Base-by-base conservation (phyloP, 2,329 filamentous ascomycete genomes). In the Dactylellina sp. region DNA sequence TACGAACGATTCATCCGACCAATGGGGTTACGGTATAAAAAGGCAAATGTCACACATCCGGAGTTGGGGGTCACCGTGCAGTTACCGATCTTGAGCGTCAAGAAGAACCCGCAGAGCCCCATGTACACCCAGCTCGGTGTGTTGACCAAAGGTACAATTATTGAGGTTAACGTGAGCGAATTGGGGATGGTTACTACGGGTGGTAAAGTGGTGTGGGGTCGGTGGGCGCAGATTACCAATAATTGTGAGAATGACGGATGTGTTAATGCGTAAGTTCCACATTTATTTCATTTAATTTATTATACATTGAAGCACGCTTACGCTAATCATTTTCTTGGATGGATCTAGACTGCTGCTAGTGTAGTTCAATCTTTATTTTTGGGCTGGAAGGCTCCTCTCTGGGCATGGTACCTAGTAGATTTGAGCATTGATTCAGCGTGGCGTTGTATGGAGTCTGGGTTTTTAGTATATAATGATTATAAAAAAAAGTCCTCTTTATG, bases 111-210 rank as follows among this genome's bases (percentile, higher is more conserved):
- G 1, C 91, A 93, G 82, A 93, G 92, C 80, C 91, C 92, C 0
- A 86, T 96, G 80, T 97, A 97, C 83, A 97, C 94, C 0, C 93
- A 97, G 80, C 84, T 98, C 3, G 94, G 94, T 75, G 93, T 97
- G 1, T 81, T 97, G 79, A 94, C 91, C 52, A 93, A 93, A 83
- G 92, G 92, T 76, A 94, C 89, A 28, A 87, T 90, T 75, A 88
- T 94, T 79, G 94, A 98, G 82, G 93, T 98, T 79, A 97, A 99
- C 80, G 93, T 97, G 28, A 91, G 87, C 65, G 95, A 99, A 81
- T 83, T 98, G 76, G 95, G 95, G 76, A 84, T 98, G 75, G 92
- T 96, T 14, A 98, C 95, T 1, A 90, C 93, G 1, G 89, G 89
- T 75, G 95, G 95, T 76, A 97, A 97, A 83, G 92, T 97, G 7